A percentile compares a stretch with the other conserved stretches of the same genome.
Conservation (phyloP, 148 eudicot species). For the Silene uniflora region DNA sequence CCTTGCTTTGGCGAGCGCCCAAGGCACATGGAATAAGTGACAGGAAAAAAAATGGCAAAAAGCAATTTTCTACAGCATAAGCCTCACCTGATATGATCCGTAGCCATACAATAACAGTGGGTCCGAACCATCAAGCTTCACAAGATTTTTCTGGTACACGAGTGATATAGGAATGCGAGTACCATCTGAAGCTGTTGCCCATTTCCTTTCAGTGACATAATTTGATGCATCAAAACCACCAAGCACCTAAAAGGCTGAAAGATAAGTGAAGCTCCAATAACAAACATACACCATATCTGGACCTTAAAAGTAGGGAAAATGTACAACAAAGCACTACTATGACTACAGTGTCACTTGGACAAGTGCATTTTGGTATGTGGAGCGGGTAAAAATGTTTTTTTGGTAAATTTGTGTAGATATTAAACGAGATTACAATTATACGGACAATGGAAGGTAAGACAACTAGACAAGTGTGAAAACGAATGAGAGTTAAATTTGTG, state of each 20-base stretch:
- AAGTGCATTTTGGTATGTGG: background rate
- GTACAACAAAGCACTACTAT: too few relatives aligned
- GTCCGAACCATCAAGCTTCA: conserved; percentile 89
- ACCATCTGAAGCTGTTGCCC: conserved; percentile 84
- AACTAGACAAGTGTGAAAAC: too few relatives aligned
- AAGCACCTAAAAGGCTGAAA: conserved; percentile 66
- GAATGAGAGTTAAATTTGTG: too few relatives aligned
- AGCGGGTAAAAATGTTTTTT: background rate
- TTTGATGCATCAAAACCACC: conserved; percentile 82
- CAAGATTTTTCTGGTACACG: conserved; percentile 67
- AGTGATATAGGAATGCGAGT: conserved; percentile 74
- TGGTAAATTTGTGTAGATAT: too few relatives aligned
- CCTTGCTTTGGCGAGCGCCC: too few relatives aligned
- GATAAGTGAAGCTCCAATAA: conserved; percentile 1
- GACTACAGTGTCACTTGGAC: too few relatives aligned
- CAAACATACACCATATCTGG: background rate
- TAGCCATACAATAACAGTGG: conserved; percentile 80
- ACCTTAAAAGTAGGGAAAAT: too few relatives aligned
- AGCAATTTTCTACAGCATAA: conserved; percentile 1
- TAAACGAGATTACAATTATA: background rate
- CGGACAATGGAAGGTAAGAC: too few relatives aligned
- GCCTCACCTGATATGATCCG: conserved; percentile 87
- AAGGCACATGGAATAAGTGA: too few relatives aligned
- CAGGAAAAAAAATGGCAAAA: too few relatives aligned
- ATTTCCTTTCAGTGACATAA: conserved; percentile 72